A percentile compares a stretch with the other conserved stretches of the same genome.
Conservation (phyloP, 176 grass and related monocot genomes). For the Carex scoparia region DNA sequence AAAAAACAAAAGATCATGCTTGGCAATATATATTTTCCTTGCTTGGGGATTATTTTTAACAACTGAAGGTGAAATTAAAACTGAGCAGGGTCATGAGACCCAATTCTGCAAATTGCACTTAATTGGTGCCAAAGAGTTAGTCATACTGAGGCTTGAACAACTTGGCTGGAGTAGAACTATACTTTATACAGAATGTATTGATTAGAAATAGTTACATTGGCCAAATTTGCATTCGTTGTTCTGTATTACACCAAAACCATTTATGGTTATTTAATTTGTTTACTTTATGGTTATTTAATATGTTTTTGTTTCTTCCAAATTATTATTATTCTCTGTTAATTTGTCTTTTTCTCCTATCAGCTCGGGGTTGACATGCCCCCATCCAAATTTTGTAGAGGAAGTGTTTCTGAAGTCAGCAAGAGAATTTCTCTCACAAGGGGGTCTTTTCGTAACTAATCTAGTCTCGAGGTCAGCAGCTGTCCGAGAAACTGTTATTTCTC, state of each 20-base stretch:
- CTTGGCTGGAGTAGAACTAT: background rate
- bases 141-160: background rate
- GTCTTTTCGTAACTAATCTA: slow-evolving; percentile 82
- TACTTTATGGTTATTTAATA: background rate
- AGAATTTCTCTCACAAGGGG: slow-evolving; percentile 52
- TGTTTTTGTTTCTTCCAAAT: slow-evolving; percentile 13
- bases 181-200: background rate
- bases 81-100: background rate
- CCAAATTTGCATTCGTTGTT: background rate
- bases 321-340: background rate
- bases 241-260: background rate
- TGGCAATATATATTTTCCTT: background rate
- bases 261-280: background rate
- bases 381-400: slow-evolving; percentile 74
- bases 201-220: background rate
- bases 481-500: slow-evolving; percentile 51
- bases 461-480: slow-evolving; percentile 62
- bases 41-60: background rate
- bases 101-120: background rate
- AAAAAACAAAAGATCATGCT: too few species aligned
- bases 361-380: slow-evolving; percentile 80
- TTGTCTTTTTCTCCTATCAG: slow-evolving; percentile 32
- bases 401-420: slow-evolving; percentile 57
- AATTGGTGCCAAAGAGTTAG: background rate
- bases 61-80: background rate